These are phyloP conservation scores for Lachancea sp. DNA, from an alignment of 805 yeast genomes.

Conservation along the genomic window DNA sequence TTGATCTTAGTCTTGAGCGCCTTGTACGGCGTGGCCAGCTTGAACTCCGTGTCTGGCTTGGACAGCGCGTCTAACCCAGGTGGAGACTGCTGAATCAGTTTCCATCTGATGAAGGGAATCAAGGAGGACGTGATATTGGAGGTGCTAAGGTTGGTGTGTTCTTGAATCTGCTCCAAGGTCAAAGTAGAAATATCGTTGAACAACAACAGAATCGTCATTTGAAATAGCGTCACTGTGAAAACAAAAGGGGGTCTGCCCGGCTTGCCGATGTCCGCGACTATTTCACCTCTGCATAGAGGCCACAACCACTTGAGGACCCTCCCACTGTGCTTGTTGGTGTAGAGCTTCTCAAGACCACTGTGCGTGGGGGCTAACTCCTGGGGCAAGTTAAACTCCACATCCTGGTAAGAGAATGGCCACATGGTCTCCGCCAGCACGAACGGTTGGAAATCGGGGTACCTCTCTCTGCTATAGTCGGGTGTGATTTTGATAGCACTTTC, in stretches of 20 bases:
- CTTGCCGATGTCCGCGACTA: constrained; percentile 76
- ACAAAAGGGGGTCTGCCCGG: constrained; percentile 75
- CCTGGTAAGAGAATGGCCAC: constrained; percentile 63
- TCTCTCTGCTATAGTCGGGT: constrained; percentile 27
- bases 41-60: constrained; percentile 52
- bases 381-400: constrained; percentile 55
- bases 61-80: constrained; percentile 48
- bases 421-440: constrained; percentile 77
- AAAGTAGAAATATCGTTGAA: constrained; percentile 52
- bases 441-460: constrained; percentile 54
- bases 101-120: constrained; percentile 71
- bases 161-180: constrained; percentile 53
- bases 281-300: constrained; percentile 88
- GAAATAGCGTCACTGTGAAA: constrained; percentile 78
- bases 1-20: constrained; percentile 80
- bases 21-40: constrained; percentile 74
- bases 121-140: constrained; percentile 71
- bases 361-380: constrained; percentile 56
- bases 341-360: constrained; percentile 60
- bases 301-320: constrained; percentile 92
- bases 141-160: constrained; percentile 59
- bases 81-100: constrained; percentile 62
- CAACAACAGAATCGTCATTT: constrained; percentile 80
- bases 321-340: constrained; percentile 72
- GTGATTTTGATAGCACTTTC: constrained; percentile 28